These are phyloP conservation scores for Eucalyptus cloeziana DNA, from an alignment of 345 rosid genomes.

Conservation along the genomic window DNA sequence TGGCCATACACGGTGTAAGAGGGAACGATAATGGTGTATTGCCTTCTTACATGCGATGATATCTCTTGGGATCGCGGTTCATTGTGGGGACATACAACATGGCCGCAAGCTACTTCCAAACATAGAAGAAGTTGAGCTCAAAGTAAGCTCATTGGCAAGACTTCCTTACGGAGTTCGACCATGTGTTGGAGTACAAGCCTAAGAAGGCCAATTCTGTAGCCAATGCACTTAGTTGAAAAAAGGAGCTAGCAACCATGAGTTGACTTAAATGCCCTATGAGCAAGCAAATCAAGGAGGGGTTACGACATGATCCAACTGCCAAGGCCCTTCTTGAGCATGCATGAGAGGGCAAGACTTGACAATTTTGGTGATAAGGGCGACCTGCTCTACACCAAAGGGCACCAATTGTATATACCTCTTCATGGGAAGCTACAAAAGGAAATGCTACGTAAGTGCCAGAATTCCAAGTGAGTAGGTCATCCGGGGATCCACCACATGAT, in stretches of 20 bases:
- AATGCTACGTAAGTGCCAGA: not conserved
- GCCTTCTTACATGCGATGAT: not conserved
- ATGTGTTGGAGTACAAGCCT: not conserved
- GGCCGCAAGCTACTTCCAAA: not conserved
- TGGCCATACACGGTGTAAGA: not conserved
- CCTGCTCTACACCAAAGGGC: not conserved
- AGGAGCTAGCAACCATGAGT: not conserved
- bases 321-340: not conserved
- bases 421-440: not conserved
- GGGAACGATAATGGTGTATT: not conserved
- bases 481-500: not conserved
- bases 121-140: not conserved
- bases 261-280: not conserved
- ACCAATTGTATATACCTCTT: fast-evolving
- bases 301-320: not conserved
- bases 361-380: not conserved
- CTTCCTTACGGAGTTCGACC: not conserved
- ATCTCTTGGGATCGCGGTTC: not conserved
- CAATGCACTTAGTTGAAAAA: not conserved
- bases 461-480: not conserved
- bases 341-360: not conserved
- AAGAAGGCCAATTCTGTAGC: not conserved
- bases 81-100: not conserved
- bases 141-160: not conserved
- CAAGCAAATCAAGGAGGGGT: not conserved